Base-by-base conservation (phyloP, 306 rosid species). In the Quercus aquifolioides region DNA sequence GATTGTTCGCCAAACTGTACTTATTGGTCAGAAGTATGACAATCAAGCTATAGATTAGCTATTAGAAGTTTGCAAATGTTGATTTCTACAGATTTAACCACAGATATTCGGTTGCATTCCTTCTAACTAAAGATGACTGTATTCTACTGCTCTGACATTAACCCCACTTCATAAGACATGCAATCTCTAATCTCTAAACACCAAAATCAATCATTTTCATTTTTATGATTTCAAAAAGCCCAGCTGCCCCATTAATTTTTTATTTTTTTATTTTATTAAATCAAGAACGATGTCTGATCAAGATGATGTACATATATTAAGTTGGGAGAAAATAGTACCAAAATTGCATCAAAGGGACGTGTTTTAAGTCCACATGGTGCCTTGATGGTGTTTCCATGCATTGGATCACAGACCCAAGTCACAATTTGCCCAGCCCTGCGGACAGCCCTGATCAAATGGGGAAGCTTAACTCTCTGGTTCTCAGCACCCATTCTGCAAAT, bases 341-440 rank as follows among this genome's bases (percentile, higher is more conserved):
- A 81, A 71, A 91, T 89, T 55, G 96, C 84, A 84, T 91, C 93
- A 49, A 91, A 91, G 11, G 93, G 93, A 68, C 93, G 90, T 19
- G 96, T 89, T 76, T 89, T 91, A 79, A 87, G 96, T 41, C 96
- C 96, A 76, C 93, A 91, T 17, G 93, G 96, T 63, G 96, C 96
- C 71, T 78, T 78, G 1, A 91, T 89, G 72, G 96, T 91, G 86
- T 91, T 91, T 76, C 96, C 96, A 59, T 91, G 96, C 90, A 90
- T 89, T 7, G 96, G 96, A 76, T 91, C 96, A 52, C 81, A 86
- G 80, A 91, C 92, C 96, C 96, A 91, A 67, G 96, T 89, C 78
- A 91, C 96, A 49, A 89, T 77, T 83, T 89, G 93, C 74, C 96
- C 93, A 65, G 96, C 89, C 77, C 84, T 83, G 58, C 90, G 96